A percentile compares a stretch with the other conserved stretches of the same genome.
These are phyloP conservation scores for Halophytophthora batemanensis DNA, from an alignment of 352 stramenopile species.

Conservation along the genomic window DNA sequence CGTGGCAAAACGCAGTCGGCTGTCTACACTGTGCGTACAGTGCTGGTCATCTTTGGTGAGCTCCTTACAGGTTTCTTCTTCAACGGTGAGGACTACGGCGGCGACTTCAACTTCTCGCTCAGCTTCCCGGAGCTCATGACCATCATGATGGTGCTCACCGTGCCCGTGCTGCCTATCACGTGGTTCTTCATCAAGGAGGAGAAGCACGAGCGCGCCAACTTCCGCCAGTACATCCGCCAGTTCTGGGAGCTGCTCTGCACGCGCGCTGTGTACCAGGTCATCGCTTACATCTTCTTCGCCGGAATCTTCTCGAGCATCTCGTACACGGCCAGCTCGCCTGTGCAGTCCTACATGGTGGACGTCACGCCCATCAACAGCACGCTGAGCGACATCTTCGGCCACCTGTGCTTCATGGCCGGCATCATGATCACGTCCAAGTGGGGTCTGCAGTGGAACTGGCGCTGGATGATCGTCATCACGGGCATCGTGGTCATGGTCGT, in stretches of 20 bases:
- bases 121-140: conserved; percentile 43
- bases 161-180: conserved; percentile 24
- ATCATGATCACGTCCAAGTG: conserved; percentile 38
- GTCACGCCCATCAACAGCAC: conserved; percentile 42
- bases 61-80: conserved; percentile 46
- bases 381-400: conserved; percentile 30
- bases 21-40: conserved; percentile 26
- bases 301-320: conserved; percentile 40
- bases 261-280: conserved; percentile 48
- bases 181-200: conserved; percentile 45
- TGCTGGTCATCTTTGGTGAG: conserved; percentile 39
- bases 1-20: conserved; percentile 54
- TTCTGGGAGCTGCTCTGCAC: conserved; percentile 45
- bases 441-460: conserved; percentile 50
- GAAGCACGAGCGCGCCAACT: conserved; percentile 24
- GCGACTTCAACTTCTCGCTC: conserved; percentile 41
- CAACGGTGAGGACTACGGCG: conserved; percentile 53
- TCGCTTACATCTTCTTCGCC: conserved; percentile 44
- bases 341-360: conserved; percentile 34
- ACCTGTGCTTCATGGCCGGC: conserved; percentile 29
- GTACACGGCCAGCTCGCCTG: conserved; percentile 29
- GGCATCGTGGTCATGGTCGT: conserved; percentile 29
- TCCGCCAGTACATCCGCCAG: conserved; percentile 31
- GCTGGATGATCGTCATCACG: conserved; percentile 29
- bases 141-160: conserved; percentile 30